Base-by-base conservation (phyloP, 495 filamentous ascomycete species). In the Tuber umbilicatum region DNA sequence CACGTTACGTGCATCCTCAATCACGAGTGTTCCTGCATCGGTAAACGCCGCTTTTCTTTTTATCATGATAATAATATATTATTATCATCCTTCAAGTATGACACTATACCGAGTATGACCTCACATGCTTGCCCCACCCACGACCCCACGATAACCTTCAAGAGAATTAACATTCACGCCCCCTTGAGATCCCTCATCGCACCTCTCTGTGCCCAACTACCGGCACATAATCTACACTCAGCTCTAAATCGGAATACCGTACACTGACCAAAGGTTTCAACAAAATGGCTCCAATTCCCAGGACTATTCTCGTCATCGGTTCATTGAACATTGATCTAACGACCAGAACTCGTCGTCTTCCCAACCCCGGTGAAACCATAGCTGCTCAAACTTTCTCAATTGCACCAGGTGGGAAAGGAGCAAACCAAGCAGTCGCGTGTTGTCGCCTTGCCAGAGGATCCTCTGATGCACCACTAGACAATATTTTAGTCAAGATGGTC, bases 321-420 rank as follows among this genome's bases (percentile, higher is more conserved):
- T 97, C 94, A 68, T 90, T 99, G 70, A 98, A 98, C 84, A 92
- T 89, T 78, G 95, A 99, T 85, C 90, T 97, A 75, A 90, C 96
- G 67, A 93, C 93, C 55, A 88, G 91, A 74, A 97, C 94, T 42
- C 87, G 92, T 0, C 93, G 95, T 55, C 87, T 97, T 74, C 95
- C 95, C 3, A 83, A 85, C 0, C 87, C 91, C 5, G 95, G 95
- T 74, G 95, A 99, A 81, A 99, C 95, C 5, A 87, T 99, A 55
- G 94, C 91, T 3, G 86, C 93, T n/a, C 86, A 85, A 72, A 88
- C 89, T 9, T 96, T 95, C 86, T 86, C 87, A 81, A 92, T 89
- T 64, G 94, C 91, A 70, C 89, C 90, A 21, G 95, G 95, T 73
- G 95, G 95, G 64, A 99, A 99, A 85, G 95, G 95, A 75, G 93